phyloP scores from a whole-genome alignment of 2,329 filamentous ascomycete species.

The Beauveria varroae region DNA sequence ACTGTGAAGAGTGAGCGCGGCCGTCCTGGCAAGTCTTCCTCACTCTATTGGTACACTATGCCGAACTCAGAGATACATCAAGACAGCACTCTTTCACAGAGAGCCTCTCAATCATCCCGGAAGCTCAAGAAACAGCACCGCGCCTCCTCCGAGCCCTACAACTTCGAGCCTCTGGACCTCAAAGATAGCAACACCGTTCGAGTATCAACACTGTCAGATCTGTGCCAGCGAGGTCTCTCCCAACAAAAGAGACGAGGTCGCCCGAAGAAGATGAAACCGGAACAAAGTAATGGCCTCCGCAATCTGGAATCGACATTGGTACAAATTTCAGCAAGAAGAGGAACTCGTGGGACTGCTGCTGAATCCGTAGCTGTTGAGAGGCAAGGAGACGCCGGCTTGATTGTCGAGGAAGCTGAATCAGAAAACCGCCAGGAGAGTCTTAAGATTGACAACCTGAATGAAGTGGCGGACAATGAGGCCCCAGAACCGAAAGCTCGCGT shows the following conservation, averaged over 20 bases:
- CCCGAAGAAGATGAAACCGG: slow-evolving; percentile 19
- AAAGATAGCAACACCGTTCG: neutral
- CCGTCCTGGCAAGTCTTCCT: slow-evolving; percentile 29
- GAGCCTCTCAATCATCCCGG: neutral
- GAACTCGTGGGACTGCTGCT: neutral
- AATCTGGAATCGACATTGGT: neutral
- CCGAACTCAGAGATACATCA: slow-evolving; percentile 23
- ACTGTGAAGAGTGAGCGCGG: slow-evolving; percentile 29
- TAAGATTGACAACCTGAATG: neutral
- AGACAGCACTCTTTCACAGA: slow-evolving; percentile 1
- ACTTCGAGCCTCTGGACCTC: neutral
- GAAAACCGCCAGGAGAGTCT: neutral
- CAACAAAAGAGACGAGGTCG: slow-evolving; percentile 22
- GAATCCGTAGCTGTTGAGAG: neutral
- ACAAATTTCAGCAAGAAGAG: neutral
- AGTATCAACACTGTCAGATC: slow-evolving; percentile 18
- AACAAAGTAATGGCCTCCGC: neutral
- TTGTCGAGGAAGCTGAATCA: neutral
- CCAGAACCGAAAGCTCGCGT: neutral
- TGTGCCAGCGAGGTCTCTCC: slow-evolving; percentile 19
- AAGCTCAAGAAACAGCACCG: neutral
- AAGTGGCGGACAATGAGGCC: neutral
- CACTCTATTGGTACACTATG: slow-evolving; percentile 27
- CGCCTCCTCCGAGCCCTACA: neutral
- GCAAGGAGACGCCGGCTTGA: neutral